phyloP scores from a whole-genome alignment of 208 protist species.

The Trypanosoma mega region DNA sequence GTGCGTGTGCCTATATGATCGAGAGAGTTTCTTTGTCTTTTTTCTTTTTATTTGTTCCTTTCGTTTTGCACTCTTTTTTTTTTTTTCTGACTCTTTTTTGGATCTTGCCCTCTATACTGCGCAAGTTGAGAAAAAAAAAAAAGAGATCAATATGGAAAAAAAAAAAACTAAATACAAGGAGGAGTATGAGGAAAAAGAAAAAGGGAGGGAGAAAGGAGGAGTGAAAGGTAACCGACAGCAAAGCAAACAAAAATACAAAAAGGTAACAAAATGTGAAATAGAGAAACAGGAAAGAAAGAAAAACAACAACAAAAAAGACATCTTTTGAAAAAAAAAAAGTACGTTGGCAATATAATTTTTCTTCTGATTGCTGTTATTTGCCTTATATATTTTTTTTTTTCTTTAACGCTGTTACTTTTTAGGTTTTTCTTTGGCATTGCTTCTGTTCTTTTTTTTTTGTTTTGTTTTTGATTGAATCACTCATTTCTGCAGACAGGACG shows the following conservation, averaged over 20 bases:
- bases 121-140: background rate
- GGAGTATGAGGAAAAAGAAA: background rate
- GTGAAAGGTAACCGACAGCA: too few relatives aligned
- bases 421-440: constrained; percentile 10
- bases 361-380: constrained; percentile 6
- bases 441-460: constrained; percentile 10
- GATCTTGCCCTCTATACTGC: too few relatives aligned
- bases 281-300: too few relatives aligned
- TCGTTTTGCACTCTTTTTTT: background rate
- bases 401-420: constrained; percentile 12
- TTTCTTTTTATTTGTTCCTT: constrained; percentile 2
- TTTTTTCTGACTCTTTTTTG: background rate
- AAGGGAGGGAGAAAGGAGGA: background rate
- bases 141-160: background rate
- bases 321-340: constrained; percentile 3
- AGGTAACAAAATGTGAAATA: too few relatives aligned
- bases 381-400: constrained; percentile 10
- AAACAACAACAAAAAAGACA: background rate
- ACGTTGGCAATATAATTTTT: background rate
- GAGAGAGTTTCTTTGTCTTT: constrained; percentile 1
- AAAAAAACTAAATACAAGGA: constrained; percentile 1
- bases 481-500: too few relatives aligned
- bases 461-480: background rate
- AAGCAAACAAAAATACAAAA: too few relatives aligned
- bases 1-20: too few relatives aligned